These are phyloP conservation scores for Dorcoceras hygrometricum DNA, from an alignment of 257 asterid species.

Conservation along the genomic window DNA sequence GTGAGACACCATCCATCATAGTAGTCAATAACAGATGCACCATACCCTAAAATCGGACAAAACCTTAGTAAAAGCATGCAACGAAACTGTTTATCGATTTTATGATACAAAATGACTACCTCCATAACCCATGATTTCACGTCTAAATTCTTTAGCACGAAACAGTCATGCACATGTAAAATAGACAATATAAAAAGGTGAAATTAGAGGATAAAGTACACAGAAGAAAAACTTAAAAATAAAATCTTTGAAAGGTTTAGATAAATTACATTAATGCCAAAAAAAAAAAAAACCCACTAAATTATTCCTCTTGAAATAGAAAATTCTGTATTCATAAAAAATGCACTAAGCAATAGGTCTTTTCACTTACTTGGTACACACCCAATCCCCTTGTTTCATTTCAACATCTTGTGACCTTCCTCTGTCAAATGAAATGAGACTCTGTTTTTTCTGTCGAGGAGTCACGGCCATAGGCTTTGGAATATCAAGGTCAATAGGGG, in stretches of 20 bases:
- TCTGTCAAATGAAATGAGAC: conserved; percentile 25
- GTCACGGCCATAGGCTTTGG: conserved; percentile 42
- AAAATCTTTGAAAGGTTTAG: neutral
- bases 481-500: conserved; percentile 49
- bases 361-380: conserved; percentile 59
- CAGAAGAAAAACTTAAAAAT: neutral
- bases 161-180: neutral
- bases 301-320: conserved; percentile 6
- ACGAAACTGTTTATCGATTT: neutral
- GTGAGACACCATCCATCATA: neutral
- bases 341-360: conserved; percentile 9
- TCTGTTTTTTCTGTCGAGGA: conserved; percentile 38
- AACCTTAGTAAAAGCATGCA: neutral
- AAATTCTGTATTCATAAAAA: neutral
- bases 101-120: neutral
- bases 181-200: neutral
- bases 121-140: neutral
- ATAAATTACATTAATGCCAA: conserved; percentile 1
- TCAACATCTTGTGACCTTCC: conserved; percentile 30
- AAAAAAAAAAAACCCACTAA: conserved; percentile 17
- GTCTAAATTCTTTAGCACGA: too few relatives aligned
- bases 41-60: neutral
- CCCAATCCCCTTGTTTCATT: conserved; percentile 74
- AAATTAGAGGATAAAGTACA: neutral
- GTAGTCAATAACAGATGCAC: neutral